phyloP scores from a whole-genome alignment of 805 yeast genomes.

The Candida fluviatilis region DNA sequence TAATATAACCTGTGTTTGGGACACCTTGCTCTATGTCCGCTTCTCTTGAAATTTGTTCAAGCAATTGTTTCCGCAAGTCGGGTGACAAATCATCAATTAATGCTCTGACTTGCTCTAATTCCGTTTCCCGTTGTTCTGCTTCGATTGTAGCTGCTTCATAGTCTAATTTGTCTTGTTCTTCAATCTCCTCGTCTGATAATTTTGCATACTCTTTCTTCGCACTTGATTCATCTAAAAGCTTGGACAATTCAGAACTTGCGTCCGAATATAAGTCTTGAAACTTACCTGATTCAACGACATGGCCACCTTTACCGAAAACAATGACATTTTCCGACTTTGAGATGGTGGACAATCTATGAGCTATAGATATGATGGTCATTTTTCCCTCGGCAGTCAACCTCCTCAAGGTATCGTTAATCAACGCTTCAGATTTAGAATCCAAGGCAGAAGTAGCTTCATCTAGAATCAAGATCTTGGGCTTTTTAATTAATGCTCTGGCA shows the following conservation, averaged over 20 bases:
- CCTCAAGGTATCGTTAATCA: conserved; percentile 39
- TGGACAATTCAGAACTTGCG: conserved; percentile 38
- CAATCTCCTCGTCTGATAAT: conserved; percentile 20
- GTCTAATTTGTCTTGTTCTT: conserved; percentile 21
- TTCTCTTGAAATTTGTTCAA: conserved; percentile 19
- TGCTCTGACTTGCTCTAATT: conserved; percentile 16
- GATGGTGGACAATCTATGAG: conserved; percentile 42
- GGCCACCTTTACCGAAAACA: conserved; percentile 39
- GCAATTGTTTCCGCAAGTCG: conserved; percentile 26
- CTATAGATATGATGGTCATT: conserved; percentile 42
- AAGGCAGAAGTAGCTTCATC: conserved; percentile 71
- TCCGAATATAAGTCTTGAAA: conserved; percentile 38
- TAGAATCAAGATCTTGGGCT: conserved; percentile 58
- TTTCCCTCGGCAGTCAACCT: conserved; percentile 33
- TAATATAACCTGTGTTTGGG: background rate
- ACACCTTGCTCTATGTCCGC: background rate
- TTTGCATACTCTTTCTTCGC: conserved; percentile 12
- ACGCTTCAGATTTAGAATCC: conserved; percentile 48
- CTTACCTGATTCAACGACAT: conserved; percentile 37
- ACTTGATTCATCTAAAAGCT: conserved; percentile 35
- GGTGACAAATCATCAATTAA: conserved; percentile 35
- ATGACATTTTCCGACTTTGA: conserved; percentile 42
- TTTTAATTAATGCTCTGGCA: conserved; percentile 67
- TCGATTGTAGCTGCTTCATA: conserved; percentile 22
- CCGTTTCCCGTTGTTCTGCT: conserved; percentile 6